phyloP scores from a whole-genome alignment of 1,284 basidiomycete genomes.

The Gymnopus androsaceus region DNA sequence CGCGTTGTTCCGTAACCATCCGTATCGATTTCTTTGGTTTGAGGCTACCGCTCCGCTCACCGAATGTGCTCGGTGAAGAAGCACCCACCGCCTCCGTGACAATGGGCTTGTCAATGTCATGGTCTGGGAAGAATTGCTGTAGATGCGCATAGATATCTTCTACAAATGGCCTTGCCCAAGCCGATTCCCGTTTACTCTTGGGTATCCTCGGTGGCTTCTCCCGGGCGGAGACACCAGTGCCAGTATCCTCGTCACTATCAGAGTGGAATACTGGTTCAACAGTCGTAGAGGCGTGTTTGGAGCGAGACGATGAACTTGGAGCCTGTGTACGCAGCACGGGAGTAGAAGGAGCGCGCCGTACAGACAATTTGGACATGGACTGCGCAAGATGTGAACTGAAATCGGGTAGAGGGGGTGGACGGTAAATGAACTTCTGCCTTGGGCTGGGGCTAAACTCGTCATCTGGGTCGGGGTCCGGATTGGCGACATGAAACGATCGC shows the following conservation, averaged over 20 bases:
- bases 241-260: slow-evolving; percentile 27
- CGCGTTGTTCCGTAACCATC: slow-evolving; percentile 74
- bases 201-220: slow-evolving; percentile 28
- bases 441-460: slow-evolving; percentile 33
- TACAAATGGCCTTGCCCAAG: slow-evolving; percentile 79
- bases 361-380: background rate
- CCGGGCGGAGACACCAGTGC: slow-evolving; percentile 27
- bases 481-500: slow-evolving; percentile 30
- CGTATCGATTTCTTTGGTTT: slow-evolving; percentile 74
- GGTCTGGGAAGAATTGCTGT: slow-evolving; percentile 88
- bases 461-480: slow-evolving; percentile 33
- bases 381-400: background rate
- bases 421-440: slow-evolving; percentile 7
- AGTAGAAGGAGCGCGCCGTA: slow-evolving; percentile 11
- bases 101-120: slow-evolving; percentile 89
- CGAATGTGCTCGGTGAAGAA: background rate
- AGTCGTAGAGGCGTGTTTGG: background rate
- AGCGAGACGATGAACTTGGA: background rate
- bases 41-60: slow-evolving; percentile 13
- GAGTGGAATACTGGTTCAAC: background rate
- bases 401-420: slow-evolving; percentile 6
- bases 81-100: slow-evolving; percentile 61
- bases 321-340: slow-evolving; percentile 4
- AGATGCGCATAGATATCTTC: slow-evolving; percentile 87
- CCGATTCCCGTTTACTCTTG: slow-evolving; percentile 34